Evolutionary conservation across 2,329 filamentous ascomycete genomes (phyloP).

Genomic region (Aspergillus sojae): DNA sequence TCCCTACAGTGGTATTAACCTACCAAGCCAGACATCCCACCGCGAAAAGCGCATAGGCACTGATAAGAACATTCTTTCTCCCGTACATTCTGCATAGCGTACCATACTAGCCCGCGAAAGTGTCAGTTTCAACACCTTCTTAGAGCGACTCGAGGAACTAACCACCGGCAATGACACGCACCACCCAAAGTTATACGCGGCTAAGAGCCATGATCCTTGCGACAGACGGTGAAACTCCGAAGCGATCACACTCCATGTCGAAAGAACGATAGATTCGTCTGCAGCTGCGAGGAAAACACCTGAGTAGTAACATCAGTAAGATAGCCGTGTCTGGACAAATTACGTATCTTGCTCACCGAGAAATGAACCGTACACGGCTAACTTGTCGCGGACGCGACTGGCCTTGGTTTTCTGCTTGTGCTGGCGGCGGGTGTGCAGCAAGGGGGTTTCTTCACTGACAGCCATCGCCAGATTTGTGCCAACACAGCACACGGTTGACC

Average conservation of each 20-base stretch:
- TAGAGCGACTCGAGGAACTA: background rate
- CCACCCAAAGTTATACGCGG: slow-evolving; percentile 47
- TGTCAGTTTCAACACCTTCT: background rate
- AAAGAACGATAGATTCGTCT: slow-evolving; percentile 64
- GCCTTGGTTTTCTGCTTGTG: background rate
- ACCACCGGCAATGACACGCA: slow-evolving; percentile 45
- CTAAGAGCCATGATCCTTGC: slow-evolving; percentile 48
- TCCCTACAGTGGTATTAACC: background rate
- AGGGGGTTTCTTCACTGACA: background rate
- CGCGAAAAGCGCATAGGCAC: slow-evolving; percentile 37
- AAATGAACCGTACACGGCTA: background rate
- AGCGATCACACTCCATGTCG: slow-evolving; percentile 60
- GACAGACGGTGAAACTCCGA: slow-evolving; percentile 49
- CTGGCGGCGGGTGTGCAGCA: background rate
- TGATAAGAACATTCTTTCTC: slow-evolving; percentile 43
- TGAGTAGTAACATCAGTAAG: slow-evolving; percentile 12
- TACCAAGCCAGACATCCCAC: slow-evolving; percentile 28
- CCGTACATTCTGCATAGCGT: slow-evolving; percentile 49
- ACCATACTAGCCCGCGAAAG: slow-evolving; percentile 35
- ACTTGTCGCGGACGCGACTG: background rate
- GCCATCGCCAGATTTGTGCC: background rate
- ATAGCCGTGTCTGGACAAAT: background rate
- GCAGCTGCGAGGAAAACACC: slow-evolving; percentile 65
- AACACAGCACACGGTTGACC: background rate
- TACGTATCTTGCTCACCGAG: background rate